phyloP scores from a whole-genome alignment of 176 grass and related monocot genomes.

The Lolium multiflorum region DNA sequence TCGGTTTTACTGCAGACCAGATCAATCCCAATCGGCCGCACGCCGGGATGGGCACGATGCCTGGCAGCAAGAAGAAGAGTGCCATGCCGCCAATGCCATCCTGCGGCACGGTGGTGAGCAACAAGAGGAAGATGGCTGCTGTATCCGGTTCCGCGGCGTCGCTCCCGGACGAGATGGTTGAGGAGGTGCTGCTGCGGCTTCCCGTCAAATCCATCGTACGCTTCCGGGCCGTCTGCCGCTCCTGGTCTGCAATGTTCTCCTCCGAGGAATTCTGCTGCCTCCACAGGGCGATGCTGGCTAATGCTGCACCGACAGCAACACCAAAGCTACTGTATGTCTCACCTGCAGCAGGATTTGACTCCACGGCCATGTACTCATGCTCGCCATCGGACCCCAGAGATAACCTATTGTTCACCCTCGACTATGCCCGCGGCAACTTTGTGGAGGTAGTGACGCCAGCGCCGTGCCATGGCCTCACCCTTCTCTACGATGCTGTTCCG shows the following conservation, averaged over 20 bases:
- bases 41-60: not conserved
- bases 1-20: not conserved
- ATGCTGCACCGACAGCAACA: not conserved
- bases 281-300: not conserved
- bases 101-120: not conserved
- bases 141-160: not conserved
- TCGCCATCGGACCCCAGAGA: not conserved
- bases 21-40: not conserved
- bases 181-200: conserved; percentile 26
- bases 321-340: not conserved
- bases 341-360: not conserved
- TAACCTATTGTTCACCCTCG: conserved; percentile 19
- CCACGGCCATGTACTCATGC: not conserved
- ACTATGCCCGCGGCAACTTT: not conserved
- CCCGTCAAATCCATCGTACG: conserved; percentile 26
- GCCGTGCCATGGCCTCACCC: conserved; percentile 25
- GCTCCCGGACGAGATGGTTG: not conserved
- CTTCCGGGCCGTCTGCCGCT: conserved; percentile 18
- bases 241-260: conserved; percentile 8
- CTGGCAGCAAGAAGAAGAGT: not conserved
- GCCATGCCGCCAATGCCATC: not conserved
- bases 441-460: not conserved
- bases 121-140: not conserved
- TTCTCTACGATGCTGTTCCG: not conserved
- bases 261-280: not conserved